Base-by-base conservation (phyloP, 1,139 yeast genomes). In the Kodamaea alishanica region DNA sequence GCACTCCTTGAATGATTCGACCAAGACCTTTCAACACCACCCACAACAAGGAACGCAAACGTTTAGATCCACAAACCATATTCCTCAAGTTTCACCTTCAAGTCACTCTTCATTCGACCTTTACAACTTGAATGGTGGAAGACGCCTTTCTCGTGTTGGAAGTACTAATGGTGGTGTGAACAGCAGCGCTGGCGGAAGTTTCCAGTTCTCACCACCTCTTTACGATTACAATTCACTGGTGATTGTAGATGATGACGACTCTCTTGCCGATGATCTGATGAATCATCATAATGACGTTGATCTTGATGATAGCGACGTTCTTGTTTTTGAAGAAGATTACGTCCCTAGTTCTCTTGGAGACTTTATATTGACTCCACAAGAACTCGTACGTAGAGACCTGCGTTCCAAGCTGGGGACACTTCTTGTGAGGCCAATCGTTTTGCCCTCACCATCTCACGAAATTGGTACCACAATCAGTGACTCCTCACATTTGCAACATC, bases 301-400 rank as follows among this genome's bases (percentile, higher is more conserved):
- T 15, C 74, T 68, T 50, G 45, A 33, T 9, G 58, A 50, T n/a
- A 55, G 50, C 22, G 58, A 48, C 15, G 52, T 72, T 10, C 20
- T 15, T 15, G 20, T 15, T 15, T 75, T 69, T 50, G 83, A 74
- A 43, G 89, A 84, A 47, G 95, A 85, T 53, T 83, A 77, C 51
- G 86, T 87, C 2, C 96, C 96, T 2, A 80, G 82, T 1, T 75
- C 88, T 22, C 63, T 87, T 32, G 75, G 81, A 12, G 94, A 85
- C 50, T 65, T 85, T 38, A 66, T 71, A 20, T 64, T 87, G 34
- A 86, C 95, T 1, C 95, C 95, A 0, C 87, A 81, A 49, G 95
- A 87, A 55, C 63, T 83, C 24, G 63, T 65, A 45, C 65, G 95
- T 43, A 69, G 94, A 35, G 82, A 76, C 44, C 80, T 88, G 6